Evolutionary conservation across 2,329 filamentous ascomycete genomes (phyloP), one percentile per base, ranked within the genome.

Genomic region (Talaromyces pinophilus): DNA sequence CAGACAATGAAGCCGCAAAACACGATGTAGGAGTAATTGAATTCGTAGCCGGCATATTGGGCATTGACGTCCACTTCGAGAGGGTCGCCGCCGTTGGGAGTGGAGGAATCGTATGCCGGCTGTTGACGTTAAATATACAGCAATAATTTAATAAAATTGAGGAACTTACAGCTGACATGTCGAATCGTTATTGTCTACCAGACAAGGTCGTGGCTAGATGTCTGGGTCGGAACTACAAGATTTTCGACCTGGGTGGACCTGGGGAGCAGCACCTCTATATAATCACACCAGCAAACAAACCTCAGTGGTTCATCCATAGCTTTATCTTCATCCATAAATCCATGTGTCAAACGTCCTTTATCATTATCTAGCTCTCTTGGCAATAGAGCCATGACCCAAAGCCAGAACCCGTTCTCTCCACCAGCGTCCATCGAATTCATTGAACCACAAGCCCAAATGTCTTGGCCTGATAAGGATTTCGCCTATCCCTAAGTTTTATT

Each of bases 1-100:
- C 86, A 90, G 63, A 89, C 87, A 63, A 90, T 81, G 74, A 85
- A 87, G 15, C 79, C 81, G 73, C 86, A 88, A 70, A 87, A 80
- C 7, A 75, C 68, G 64, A 86, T 80, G 72, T 88, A 90, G 46
- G 82, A 82, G 74, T 88, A 88, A 72, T 89, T 83, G 76, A 82
- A 88, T 73, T 89, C 86, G 65, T 83, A 78, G 7, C 87, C 87
- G 28, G 75, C 76, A 73, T 87, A 89, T 71, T 87, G 86, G 11
- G 82, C 76, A 70, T 89, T 87, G 69, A 86, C 83, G 72, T 88
- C 82, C 13, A 85, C 80, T 40, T 80, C 72, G 10, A 82, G 72
- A 2, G 84, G 81, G 70, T 88, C 79, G 64, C 86, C 86, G 42
- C 86, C 86, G 68, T 82, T 82, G 22, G 86, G 85, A 63, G 70